Conservation (phyloP, 495 filamentous ascomycete species). For the Aspergillus funiculosus region DNA sequence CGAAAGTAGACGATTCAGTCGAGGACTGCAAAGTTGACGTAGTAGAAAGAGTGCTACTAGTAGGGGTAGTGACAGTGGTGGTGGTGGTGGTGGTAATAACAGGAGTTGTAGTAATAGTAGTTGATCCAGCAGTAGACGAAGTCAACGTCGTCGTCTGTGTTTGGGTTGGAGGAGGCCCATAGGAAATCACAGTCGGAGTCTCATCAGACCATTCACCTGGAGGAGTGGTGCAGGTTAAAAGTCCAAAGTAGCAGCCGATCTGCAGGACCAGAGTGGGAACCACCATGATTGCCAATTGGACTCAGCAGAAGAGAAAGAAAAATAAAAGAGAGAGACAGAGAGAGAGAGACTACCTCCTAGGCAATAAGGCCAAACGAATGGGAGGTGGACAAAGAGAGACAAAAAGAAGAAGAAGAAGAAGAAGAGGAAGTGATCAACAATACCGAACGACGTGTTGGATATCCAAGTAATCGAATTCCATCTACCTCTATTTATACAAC, state of each 20-base stretch:
- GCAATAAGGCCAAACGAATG: constrained; percentile 25
- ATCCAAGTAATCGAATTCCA: constrained; percentile 8
- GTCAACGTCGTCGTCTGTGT: constrained; percentile 9
- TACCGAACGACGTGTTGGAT: constrained; percentile 2
- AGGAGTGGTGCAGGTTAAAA: constrained; percentile 38
- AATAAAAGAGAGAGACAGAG: constrained; percentile 14
- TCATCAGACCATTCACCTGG: constrained; percentile 29
- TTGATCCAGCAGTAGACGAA: constrained; percentile 8
- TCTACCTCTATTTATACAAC: constrained; percentile 11
- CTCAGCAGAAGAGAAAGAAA: constrained; percentile 15
- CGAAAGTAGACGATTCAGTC: too few relatives aligned
- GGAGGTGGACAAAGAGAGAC: constrained; percentile 4
- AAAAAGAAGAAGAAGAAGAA: neutral
- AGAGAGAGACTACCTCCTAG: too few relatives aligned
- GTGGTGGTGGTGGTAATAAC: constrained; percentile 2
- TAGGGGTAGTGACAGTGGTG: constrained; percentile 15
- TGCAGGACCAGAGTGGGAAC: constrained; percentile 23
- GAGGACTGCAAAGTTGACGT: constrained; percentile 11
- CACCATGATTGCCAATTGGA: constrained; percentile 25
- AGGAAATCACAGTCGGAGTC: constrained; percentile 23
- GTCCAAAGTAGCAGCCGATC: constrained; percentile 30
- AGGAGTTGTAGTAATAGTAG: constrained; percentile 5
- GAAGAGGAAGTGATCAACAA: neutral
- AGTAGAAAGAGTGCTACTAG: neutral
- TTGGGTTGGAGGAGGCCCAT: constrained; percentile 20